Percentiles rank a stretch among this genome's conserved stretches.
Conservation (phyloP, 352 stramenopile genomes). For the Poterioochromonas sp. region DNA sequence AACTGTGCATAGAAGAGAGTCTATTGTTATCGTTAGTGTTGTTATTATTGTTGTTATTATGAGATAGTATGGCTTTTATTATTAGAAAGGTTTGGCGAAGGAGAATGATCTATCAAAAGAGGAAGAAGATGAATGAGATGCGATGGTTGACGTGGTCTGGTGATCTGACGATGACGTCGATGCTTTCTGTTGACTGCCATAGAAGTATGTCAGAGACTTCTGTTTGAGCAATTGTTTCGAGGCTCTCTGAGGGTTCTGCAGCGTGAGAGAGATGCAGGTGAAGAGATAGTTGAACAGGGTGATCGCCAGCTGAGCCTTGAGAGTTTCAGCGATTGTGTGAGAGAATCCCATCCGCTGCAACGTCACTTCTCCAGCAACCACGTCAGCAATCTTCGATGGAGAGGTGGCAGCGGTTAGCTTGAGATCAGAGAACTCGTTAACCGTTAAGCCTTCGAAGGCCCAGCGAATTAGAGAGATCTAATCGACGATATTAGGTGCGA, state of each 20-base stretch:
- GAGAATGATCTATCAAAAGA: too few species aligned
- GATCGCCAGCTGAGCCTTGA: not conserved
- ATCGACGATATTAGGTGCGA: not conserved
- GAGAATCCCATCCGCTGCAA: not conserved
- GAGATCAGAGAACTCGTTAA: slow-evolving; percentile 17
- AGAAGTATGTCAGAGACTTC: too few species aligned
- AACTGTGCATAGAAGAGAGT: too few species aligned
- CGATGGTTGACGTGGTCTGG: too few species aligned
- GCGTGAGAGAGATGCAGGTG: not conserved
- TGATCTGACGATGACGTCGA: too few species aligned
- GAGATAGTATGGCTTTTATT: too few species aligned
- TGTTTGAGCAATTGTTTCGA: not conserved
- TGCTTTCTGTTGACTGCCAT: too few species aligned
- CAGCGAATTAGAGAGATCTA: slow-evolving; percentile 28
- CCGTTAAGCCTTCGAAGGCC: slow-evolving; percentile 36
- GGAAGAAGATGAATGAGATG: too few species aligned
- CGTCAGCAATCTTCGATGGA: not conserved
- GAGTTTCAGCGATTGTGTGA: not conserved
- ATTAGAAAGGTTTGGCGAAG: too few species aligned
- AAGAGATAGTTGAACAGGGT: not conserved
- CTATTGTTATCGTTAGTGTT: too few species aligned
- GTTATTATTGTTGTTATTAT: too few species aligned
- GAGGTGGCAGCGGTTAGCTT: not conserved
- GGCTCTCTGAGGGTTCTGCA: not conserved
- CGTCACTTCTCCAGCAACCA: not conserved